These are phyloP conservation scores for Hypomyces perniciosus DNA, from an alignment of 2,329 filamentous ascomycete genomes.

Conservation along the genomic window DNA sequence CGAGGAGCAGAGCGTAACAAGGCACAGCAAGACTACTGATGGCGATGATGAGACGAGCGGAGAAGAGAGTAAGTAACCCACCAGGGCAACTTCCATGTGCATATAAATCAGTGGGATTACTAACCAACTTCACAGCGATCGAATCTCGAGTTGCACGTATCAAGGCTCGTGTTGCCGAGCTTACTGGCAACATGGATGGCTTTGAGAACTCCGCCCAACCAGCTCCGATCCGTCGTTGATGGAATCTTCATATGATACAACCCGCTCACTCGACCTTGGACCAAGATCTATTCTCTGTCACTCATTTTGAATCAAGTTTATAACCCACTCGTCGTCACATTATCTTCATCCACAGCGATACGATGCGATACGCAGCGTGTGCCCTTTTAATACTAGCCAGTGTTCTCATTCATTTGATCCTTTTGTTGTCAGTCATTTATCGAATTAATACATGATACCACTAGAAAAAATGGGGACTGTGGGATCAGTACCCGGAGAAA, in stretches of 20 bases:
- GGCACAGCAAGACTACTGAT: constrained; percentile 51
- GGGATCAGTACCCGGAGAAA: constrained; percentile 8
- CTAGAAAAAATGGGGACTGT: constrained; percentile 15
- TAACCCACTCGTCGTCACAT: constrained; percentile 14
- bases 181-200: constrained; percentile 78
- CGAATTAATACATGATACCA: constrained; percentile 22
- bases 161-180: constrained; percentile 90
- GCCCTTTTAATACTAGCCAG: constrained; percentile 11
- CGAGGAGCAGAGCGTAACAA: constrained; percentile 57
- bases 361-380: constrained; percentile 12
- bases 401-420: neutral
- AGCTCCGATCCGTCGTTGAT: constrained; percentile 18
- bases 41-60: constrained; percentile 86
- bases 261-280: neutral
- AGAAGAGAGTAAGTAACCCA: constrained; percentile 72
- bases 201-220: constrained; percentile 30
- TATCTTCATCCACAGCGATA: constrained; percentile 8
- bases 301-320: constrained; percentile 8
- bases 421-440: constrained; percentile 13
- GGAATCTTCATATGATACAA: neutral
- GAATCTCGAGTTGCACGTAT: constrained; percentile 95
- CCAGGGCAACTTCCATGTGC: neutral
- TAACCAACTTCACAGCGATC: constrained; percentile 58
- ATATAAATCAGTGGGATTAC: constrained; percentile 1
- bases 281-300: neutral